Percentiles rank a stretch among this genome's conserved stretches.
Conservation (phyloP, 495 filamentous ascomycete species). For the Annulohypoxylon bovei region DNA sequence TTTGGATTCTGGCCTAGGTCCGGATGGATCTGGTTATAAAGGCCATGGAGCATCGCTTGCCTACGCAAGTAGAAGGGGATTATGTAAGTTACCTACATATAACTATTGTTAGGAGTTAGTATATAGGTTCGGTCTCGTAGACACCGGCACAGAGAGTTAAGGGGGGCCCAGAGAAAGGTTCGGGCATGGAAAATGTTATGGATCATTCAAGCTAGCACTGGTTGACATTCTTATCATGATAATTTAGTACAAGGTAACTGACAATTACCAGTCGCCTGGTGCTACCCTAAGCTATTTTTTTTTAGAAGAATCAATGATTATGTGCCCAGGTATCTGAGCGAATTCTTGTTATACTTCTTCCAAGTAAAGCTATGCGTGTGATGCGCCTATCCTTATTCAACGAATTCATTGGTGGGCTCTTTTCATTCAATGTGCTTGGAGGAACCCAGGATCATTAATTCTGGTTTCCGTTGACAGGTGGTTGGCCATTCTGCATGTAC, state of each 20-base stretch:
- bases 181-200: background rate
- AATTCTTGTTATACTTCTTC: background rate
- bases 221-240: background rate
- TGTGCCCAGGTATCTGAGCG: background rate
- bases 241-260: background rate
- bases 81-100: background rate
- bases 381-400: too few relatives aligned
- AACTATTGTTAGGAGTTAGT: background rate
- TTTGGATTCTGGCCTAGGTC: background rate
- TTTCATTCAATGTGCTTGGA: background rate
- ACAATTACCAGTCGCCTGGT: background rate
- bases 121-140: background rate
- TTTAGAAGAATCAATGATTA: background rate
- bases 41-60: background rate
- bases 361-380: background rate
- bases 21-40: constrained; percentile 4
- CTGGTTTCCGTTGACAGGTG: background rate
- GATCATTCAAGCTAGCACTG: background rate
- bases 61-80: background rate
- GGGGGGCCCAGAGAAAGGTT: background rate
- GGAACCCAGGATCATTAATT: background rate
- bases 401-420: too few relatives aligned
- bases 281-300: background rate
- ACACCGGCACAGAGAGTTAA: background rate
- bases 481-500: constrained; percentile 9